A percentile compares a stretch with the other conserved stretches of the same genome.
phyloP scores from a whole-genome alignment of 352 stramenopile genomes.

The Thraustochytrium sp. region DNA sequence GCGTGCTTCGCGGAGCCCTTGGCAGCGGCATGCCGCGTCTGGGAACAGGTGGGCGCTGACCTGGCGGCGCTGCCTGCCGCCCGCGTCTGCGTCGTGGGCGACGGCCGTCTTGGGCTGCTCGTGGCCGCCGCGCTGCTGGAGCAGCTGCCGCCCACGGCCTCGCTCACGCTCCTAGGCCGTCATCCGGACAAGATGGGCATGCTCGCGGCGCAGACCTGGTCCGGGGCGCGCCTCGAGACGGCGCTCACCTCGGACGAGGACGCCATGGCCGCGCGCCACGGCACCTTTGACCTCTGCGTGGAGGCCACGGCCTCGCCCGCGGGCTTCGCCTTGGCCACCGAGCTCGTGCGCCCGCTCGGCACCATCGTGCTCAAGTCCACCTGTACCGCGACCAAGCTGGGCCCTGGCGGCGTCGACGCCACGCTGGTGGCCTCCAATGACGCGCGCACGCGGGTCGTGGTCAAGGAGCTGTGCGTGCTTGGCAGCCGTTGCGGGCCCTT shows the following conservation, averaged over 20 bases:
- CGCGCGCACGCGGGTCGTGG: constrained; percentile 44
- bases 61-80: constrained; percentile 47
- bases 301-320: constrained; percentile 61
- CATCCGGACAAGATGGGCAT: constrained; percentile 58
- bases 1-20: constrained; percentile 75
- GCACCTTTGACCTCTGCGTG: constrained; percentile 61
- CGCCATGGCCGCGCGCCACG: constrained; percentile 33
- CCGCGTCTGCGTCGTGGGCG: constrained; percentile 68
- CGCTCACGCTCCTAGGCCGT: constrained; percentile 60
- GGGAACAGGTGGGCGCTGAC: constrained; percentile 60
- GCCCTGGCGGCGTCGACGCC: neutral
- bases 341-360: constrained; percentile 53
- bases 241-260: neutral
- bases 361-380: constrained; percentile 61
- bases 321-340: constrained; percentile 55
- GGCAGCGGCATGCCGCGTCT: constrained; percentile 70
- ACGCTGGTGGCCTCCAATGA: neutral
- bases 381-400: constrained; percentile 50
- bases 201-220: neutral
- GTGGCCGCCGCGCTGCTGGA: constrained; percentile 66
- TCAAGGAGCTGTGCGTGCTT: constrained; percentile 58
- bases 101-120: constrained; percentile 78
- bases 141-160: constrained; percentile 43
- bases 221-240: neutral
- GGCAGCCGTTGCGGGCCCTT: constrained; percentile 66